Conservation (phyloP, 1,139 yeast genomes). For the Spencermartinsiella ligniputridi region DNA sequence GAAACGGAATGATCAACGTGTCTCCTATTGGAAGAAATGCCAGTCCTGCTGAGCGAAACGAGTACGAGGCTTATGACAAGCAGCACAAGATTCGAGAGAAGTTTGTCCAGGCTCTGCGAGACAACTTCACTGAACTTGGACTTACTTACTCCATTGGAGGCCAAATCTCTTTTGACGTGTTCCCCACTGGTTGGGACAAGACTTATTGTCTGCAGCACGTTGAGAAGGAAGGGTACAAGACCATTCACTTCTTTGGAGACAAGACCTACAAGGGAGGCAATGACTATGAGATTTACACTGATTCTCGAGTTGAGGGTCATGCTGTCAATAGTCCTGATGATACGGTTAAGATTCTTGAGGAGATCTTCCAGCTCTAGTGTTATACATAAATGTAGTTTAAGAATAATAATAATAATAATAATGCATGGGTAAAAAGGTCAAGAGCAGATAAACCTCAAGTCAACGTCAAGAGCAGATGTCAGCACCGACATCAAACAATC, state of each 20-base stretch:
- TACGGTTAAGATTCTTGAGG: slow-evolving; percentile 79
- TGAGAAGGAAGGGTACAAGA: slow-evolving; percentile 73
- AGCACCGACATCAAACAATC: slow-evolving; percentile 12
- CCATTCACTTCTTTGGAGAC: slow-evolving; percentile 98
- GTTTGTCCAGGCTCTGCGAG: slow-evolving; percentile 78
- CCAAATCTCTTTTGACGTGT: slow-evolving; percentile 96
- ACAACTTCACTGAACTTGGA: slow-evolving; percentile 74
- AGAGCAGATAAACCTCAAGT: too few species aligned
- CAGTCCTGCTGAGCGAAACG: slow-evolving; percentile 86
- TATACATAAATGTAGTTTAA: too few species aligned
- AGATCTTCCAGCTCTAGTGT: slow-evolving; percentile 45
- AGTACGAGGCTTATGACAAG: slow-evolving; percentile 79
- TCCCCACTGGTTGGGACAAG: slow-evolving; percentile 99
- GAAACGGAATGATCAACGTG: slow-evolving; percentile 98
- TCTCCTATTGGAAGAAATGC: slow-evolving; percentile 99
- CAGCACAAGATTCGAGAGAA: slow-evolving; percentile 72
- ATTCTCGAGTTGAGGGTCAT: slow-evolving; percentile 91
- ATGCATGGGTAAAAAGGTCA: too few species aligned
- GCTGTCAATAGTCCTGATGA: slow-evolving; percentile 86
- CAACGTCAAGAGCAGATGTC: too few species aligned
- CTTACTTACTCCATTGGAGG: slow-evolving; percentile 98
- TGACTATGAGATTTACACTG: slow-evolving; percentile 93
- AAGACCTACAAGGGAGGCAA: slow-evolving; percentile 97
- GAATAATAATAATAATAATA: too few species aligned
- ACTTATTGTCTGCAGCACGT: slow-evolving; percentile 96